Conservation (phyloP, 441 rosid genomes). For the Gossypium gossypioides region DNA sequence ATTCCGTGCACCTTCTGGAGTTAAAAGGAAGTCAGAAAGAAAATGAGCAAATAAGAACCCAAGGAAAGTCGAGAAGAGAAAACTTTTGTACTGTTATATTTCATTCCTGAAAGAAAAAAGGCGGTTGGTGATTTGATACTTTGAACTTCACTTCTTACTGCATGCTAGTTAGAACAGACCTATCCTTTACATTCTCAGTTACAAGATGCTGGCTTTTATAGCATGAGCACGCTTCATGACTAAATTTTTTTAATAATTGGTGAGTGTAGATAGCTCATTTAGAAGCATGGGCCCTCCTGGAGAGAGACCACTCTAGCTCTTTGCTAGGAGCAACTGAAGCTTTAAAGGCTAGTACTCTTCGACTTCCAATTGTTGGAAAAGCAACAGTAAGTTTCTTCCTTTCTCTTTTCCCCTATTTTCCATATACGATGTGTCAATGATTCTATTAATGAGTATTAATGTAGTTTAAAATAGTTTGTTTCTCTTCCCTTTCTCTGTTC, state of each 20-base stretch:
- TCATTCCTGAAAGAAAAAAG: background rate
- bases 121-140: background rate
- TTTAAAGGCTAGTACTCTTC: constrained; percentile 56
- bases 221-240: background rate
- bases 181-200: background rate
- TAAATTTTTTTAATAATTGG: constrained; percentile 10
- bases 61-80: background rate
- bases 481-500: constrained; percentile 5
- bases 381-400: constrained; percentile 27
- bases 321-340: constrained; percentile 51
- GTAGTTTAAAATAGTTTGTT: constrained; percentile 1
- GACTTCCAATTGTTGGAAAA: constrained; percentile 53
- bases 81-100: background rate
- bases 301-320: constrained; percentile 41
- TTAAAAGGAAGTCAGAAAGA: background rate
- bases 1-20: background rate
- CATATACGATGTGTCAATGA: background rate
- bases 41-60: background rate
- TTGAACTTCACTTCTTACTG: background rate
- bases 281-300: constrained; percentile 48
- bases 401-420: background rate
- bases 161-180: background rate
- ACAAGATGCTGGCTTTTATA: background rate
- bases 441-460: constrained; percentile 4
- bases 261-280: constrained; percentile 33